Base-by-base conservation (phyloP, 345 rosid genomes). In the Pugionium dolabratum region DNA sequence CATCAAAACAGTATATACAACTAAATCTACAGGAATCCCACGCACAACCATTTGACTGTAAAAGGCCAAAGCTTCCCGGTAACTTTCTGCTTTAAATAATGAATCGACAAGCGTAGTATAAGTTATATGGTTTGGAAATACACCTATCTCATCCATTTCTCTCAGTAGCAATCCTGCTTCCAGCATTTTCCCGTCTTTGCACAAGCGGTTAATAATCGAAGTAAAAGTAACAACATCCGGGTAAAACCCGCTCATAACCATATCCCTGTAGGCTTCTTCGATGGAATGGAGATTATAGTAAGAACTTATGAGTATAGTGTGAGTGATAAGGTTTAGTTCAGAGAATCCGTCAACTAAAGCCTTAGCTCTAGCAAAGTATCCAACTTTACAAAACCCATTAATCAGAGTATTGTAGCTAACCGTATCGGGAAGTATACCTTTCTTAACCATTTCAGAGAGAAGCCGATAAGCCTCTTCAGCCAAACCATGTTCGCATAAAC, bases 151-250 rank as follows among this genome's bases (percentile, higher is more conserved):
- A 71, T 86, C 82, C 89, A 88, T 90, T 76, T 88, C 94, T 56
- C 44, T 74, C 48, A 93, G 56, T 18, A 93, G 78, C 66, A 76
- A 53, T 58, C 77, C 78, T 25, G 90, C 96, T 74, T 88, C 91
- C 11, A 74, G 30, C 62, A 85, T 10, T 69, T 69, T 85, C 32
- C 87, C 90, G 27, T 69, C 41, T 79, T 82, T 85, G 83, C 96
- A 90, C 45, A 90, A 85, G 27, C 94, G 85, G 70, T 77, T 78
- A 28, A 93, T 63, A 27, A 87, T 86, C 18, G 87, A 87, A 76
- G 85, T 78, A 68, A 83, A 86, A n/a, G 96, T 82, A 70, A 90
- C 86, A 34, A 85, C 84, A 78, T 90, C 91, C 6, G 91, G 96
- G 53, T 85, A 75, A 72, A 77, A 70, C 29, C 89, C 89, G 59